Evolutionary conservation across 2,329 filamentous ascomycete genomes (phyloP), one percentile per base, ranked within the genome.

Genomic region (Akanthomyces lecanii): DNA sequence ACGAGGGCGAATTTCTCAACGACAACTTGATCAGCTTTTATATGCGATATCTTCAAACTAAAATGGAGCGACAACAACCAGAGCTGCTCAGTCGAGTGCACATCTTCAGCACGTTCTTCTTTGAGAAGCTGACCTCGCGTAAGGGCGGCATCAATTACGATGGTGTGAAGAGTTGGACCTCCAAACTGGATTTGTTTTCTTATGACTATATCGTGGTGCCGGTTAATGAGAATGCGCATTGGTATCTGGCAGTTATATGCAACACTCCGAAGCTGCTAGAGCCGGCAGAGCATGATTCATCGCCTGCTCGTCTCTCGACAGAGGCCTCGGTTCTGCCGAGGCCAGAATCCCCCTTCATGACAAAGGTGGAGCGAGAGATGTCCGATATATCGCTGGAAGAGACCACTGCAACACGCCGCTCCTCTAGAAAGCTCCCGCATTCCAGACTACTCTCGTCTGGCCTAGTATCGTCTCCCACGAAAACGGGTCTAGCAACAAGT

Each of bases 181-280:
- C 89, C 40, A 91, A 88, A 68, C 82, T 94, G 25, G 91, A 99
- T 71, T 77, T 99, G 10, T 91, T 98, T 70, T 83, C 82, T 6
- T 92, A 91, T 69, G 91, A 97, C 71, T 97, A 93, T 73, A 87
- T 98, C 64, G 82, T 98, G 12, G 89, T 99, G 7, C 95, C 95
- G 0, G 91, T 99, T 73, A 96, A 97, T 69, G 90, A 97, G 71
- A 81, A 86, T 67, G 77, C 81, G 1, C 95, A 99, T 74, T 99
- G 96, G 95, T 98, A 95, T 75, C 79, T 98, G 67, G 92, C 92
- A 16, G 94, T 99, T 62, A 94, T 99, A 59, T 97, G 92, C 82
- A 97, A 99, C 70, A 82, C 94, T 2, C 84, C 86, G 4, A 87
- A 82, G 25, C 71, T 85, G 25, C 48, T 63, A 25, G 52, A 63